Evolutionary conservation across 306 rosid species (phyloP).

Genomic region (Fragaria nilgerrensis): DNA sequence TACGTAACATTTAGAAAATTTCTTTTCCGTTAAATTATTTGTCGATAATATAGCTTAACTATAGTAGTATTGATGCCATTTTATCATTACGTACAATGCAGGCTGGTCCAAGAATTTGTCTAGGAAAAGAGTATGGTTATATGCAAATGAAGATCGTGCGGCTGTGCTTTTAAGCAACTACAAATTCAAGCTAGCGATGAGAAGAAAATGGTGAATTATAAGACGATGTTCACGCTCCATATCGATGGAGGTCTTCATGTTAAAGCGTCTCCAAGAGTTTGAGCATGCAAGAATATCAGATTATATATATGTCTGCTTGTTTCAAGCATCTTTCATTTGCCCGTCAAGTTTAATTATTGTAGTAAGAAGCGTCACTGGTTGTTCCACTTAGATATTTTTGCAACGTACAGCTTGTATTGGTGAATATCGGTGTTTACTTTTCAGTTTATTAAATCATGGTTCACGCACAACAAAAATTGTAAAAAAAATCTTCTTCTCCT

Average conservation of each 20-base stretch:
- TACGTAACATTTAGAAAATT: neutral
- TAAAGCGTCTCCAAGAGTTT: neutral
- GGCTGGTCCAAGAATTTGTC: neutral
- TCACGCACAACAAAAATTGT: no score
- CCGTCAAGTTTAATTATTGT: no score
- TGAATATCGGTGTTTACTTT: no score
- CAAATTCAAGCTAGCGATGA: neutral
- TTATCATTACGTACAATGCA: neutral
- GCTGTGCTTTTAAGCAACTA: neutral
- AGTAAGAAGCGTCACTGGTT: no score
- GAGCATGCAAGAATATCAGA: neutral
- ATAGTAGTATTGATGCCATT: neutral
- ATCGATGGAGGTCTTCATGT: neutral
- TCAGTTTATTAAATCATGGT: no score
- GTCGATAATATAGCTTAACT: neutral
- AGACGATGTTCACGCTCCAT: neutral
- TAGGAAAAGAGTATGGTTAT: neutral
- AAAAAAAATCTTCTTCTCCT: no score
- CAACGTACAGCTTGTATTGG: no score
- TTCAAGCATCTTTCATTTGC: no score
- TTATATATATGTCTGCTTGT: no score
- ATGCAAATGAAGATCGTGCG: neutral
- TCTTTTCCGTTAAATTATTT: no score
- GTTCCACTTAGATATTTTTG: no score
- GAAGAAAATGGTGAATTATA: neutral